These are phyloP conservation scores for Calonectria leucothoes DNA, from an alignment of 2,329 filamentous ascomycete genomes.

Conservation along the genomic window DNA sequence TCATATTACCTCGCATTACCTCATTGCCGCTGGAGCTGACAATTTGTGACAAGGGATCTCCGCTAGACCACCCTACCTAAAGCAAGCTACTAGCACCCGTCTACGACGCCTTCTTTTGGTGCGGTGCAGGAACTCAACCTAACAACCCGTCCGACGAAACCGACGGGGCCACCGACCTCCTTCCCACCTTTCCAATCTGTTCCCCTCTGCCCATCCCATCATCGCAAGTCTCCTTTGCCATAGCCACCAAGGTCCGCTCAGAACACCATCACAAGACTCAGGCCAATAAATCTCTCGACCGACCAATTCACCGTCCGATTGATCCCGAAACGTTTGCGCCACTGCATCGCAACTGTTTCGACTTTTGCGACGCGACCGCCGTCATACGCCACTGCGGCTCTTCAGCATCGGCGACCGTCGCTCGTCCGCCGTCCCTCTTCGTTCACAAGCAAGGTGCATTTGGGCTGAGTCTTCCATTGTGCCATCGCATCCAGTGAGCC, in stretches of 20 bases:
- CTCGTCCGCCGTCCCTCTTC: slow-evolving; percentile 15
- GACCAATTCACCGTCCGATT: slow-evolving; percentile 27
- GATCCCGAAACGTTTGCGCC: slow-evolving; percentile 32
- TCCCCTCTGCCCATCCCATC: slow-evolving; percentile 10
- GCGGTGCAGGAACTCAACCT: slow-evolving; percentile 18
- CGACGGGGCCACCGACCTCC: slow-evolving; percentile 9
- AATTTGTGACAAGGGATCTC: slow-evolving; percentile 28
- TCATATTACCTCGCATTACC: slow-evolving; percentile 8
- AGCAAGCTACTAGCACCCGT: slow-evolving; percentile 23
- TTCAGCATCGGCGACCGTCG: slow-evolving; percentile 3
- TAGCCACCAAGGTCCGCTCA: slow-evolving; percentile 18
- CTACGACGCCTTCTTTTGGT: slow-evolving; percentile 24
- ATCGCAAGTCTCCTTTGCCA: background rate
- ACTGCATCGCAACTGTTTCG: slow-evolving; percentile 35
- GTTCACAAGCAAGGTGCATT: background rate
- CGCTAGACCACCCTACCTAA: slow-evolving; percentile 23
- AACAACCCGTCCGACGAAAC: slow-evolving; percentile 24
- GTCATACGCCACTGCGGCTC: slow-evolving; percentile 29
- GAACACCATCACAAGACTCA: slow-evolving; percentile 22
- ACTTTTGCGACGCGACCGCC: slow-evolving; percentile 34
- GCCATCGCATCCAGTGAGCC: background rate
- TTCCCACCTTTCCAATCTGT: slow-evolving; percentile 16
- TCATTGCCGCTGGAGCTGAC: slow-evolving; percentile 19
- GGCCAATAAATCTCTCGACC: slow-evolving; percentile 25
- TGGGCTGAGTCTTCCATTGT: background rate